Evolutionary conservation across 345 rosid species (phyloP).

Genomic region (Populus simonii): DNA sequence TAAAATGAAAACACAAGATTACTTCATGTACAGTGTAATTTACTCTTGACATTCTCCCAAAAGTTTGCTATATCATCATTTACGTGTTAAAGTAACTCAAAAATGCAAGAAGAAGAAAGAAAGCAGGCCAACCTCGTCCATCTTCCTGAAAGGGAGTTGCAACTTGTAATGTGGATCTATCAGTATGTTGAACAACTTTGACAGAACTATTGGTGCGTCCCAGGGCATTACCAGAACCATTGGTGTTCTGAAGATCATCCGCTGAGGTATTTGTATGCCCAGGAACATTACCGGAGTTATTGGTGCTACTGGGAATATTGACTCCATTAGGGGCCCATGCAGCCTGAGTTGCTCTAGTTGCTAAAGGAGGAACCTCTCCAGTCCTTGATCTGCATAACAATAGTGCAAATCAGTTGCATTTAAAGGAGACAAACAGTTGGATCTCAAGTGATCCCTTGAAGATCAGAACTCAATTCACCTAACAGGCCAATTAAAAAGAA

Average conservation of each 20-base stretch:
- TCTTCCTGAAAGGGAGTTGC: conserved; percentile 29
- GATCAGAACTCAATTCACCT: background rate
- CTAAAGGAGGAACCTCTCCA: conserved; percentile 59
- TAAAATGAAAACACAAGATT: background rate
- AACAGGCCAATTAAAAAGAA: background rate
- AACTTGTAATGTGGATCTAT: conserved; percentile 32
- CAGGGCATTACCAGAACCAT: background rate
- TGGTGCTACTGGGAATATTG: conserved; percentile 22
- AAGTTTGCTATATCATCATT: background rate
- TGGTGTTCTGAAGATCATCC: background rate
- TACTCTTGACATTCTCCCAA: background rate
- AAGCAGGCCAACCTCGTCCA: conserved; percentile 42
- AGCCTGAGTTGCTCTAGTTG: conserved; percentile 76
- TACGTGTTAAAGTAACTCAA: background rate
- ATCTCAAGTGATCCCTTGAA: background rate
- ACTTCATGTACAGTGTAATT: background rate
- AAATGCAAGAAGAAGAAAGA: background rate
- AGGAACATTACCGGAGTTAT: background rate
- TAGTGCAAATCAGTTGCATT: background rate
- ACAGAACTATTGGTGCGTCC: conserved; percentile 1
- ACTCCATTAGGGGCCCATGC: conserved; percentile 61
- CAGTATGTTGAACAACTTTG: background rate
- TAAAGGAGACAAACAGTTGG: background rate
- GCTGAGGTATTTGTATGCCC: conserved; percentile 5
- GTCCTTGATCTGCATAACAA: conserved; percentile 51